phyloP scores from a whole-genome alignment of 352 stramenopile species.

The Phytophthora agathidicida region DNA sequence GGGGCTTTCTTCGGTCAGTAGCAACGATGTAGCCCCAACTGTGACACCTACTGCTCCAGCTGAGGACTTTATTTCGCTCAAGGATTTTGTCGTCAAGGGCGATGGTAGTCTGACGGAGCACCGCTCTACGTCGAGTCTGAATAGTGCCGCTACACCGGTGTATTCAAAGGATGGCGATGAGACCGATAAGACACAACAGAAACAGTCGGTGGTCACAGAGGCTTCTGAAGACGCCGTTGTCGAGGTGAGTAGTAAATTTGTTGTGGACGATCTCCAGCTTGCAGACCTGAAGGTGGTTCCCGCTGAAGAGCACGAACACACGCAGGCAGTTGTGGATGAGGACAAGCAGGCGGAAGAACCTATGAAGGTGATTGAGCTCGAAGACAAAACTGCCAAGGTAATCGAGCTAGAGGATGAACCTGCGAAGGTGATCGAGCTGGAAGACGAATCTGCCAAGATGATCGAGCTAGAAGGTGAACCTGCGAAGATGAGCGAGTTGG shows the following conservation, averaged over 20 bases:
- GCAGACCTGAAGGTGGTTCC: constrained; percentile 7
- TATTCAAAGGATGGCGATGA: constrained; percentile 23
- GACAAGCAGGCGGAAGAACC: constrained; percentile 1
- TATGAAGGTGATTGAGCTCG: not conserved
- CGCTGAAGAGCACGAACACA: constrained; percentile 2
- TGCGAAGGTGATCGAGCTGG: not conserved
- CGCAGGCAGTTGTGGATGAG: not conserved
- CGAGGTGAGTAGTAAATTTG: constrained; percentile 1
- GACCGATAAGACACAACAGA: constrained; percentile 18
- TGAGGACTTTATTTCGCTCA: constrained; percentile 59
- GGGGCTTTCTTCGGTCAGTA: constrained; percentile 11
- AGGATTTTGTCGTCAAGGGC: constrained; percentile 50
- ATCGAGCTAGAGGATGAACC: not conserved
- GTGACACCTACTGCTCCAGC: constrained; percentile 1
- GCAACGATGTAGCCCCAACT: constrained; percentile 13
- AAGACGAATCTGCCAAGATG: constrained; percentile 7
- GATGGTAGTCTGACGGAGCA: constrained; percentile 38
- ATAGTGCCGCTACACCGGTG: constrained; percentile 33
- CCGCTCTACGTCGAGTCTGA: constrained; percentile 24
- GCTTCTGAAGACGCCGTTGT: constrained; percentile 2
- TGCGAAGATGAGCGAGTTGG: not conserved
- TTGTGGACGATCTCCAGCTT: constrained; percentile 2
- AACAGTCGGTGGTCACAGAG: not conserved
- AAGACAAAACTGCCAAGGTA: not conserved
- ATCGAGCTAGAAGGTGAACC: not conserved